A percentile compares a stretch with the other conserved stretches of the same genome.
Conservation (phyloP, 2,329 filamentous ascomycete genomes). For the Ophiostoma himal-ulmi region DNA sequence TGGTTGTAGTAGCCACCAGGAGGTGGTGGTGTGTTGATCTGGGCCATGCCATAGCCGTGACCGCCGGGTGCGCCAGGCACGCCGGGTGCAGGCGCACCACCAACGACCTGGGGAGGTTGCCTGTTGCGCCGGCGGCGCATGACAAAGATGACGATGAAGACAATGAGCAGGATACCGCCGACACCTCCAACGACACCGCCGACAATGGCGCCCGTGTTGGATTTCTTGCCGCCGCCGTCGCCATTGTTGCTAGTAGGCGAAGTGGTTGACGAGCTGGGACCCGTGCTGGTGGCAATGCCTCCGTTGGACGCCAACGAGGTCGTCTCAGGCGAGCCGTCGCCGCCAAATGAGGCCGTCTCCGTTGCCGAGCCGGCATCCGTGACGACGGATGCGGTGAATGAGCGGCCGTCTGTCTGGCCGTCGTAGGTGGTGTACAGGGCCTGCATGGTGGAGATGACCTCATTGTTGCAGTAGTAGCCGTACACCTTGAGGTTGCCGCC, state of each 20-base stretch:
- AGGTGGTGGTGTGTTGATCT: conserved; percentile 18
- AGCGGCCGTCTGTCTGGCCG: conserved; percentile 24
- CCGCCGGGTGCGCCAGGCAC: conserved; percentile 1
- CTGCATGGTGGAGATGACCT: conserved; percentile 16
- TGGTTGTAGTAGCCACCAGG: conserved; percentile 16
- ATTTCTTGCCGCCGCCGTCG: conserved; percentile 9
- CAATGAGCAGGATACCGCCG: conserved; percentile 29
- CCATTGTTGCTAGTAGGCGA: too few species aligned
- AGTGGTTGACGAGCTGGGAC: not conserved
- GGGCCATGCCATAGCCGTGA: conserved; percentile 16
- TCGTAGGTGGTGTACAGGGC: conserved; percentile 23
- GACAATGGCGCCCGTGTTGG: conserved; percentile 31
- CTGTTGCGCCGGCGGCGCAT: conserved; percentile 25
- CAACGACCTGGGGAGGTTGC: not conserved
- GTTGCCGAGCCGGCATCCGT: not conserved
- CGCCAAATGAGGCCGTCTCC: conserved; percentile 16
- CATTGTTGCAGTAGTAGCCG: conserved; percentile 23
- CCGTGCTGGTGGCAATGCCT: not conserved
- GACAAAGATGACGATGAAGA: conserved; percentile 30
- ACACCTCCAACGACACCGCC: conserved; percentile 35
- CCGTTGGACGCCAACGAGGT: not conserved
- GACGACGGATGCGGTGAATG: conserved; percentile 22
- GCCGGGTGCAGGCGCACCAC: not conserved
- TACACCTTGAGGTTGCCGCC: conserved; percentile 22
- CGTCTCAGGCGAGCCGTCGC: not conserved